Conservation (phyloP, 352 stramenopile genomes). For the Phytophthora tentaculata region DNA sequence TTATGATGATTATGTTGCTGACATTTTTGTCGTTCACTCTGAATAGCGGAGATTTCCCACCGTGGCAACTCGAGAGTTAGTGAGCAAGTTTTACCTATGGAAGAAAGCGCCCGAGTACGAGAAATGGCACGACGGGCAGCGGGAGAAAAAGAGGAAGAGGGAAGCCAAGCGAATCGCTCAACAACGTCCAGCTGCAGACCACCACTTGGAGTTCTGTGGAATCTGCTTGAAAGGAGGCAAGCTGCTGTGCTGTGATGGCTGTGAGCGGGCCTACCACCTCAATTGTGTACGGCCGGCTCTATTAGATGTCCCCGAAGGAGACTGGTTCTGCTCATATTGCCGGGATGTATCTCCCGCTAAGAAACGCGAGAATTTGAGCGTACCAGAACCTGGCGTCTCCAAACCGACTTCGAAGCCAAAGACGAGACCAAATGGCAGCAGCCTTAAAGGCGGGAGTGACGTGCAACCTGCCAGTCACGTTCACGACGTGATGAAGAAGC, state of each 20-base stretch:
- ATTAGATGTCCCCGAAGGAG: conserved; percentile 64
- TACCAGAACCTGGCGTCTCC: background rate
- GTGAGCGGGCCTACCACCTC: conserved; percentile 77
- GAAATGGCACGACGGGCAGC: conserved; percentile 53
- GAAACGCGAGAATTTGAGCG: conserved; percentile 8
- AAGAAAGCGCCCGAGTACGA: conserved; percentile 60
- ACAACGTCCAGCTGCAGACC: conserved; percentile 41
- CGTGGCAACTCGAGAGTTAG: conserved; percentile 49
- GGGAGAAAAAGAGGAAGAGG: conserved; percentile 53
- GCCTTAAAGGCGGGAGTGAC: conserved; percentile 7
- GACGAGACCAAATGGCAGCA: conserved; percentile 19
- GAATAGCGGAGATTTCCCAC: conserved; percentile 49
- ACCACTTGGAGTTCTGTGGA: conserved; percentile 78
- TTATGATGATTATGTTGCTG: conserved; percentile 6
- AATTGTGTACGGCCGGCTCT: conserved; percentile 77
- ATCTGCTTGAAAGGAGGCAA: conserved; percentile 73
- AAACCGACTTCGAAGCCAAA: conserved; percentile 10
- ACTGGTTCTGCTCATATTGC: conserved; percentile 76
- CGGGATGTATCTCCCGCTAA: conserved; percentile 13
- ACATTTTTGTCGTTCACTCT: background rate
- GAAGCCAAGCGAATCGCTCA: conserved; percentile 52
- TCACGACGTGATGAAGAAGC: conserved; percentile 7
- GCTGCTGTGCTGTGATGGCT: conserved; percentile 79
- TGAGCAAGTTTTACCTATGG: conserved; percentile 75
- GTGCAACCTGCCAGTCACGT: conserved; percentile 8